Evolutionary conservation across 2,329 filamentous ascomycete genomes (phyloP).

Genomic region (Boeremia exigua): DNA sequence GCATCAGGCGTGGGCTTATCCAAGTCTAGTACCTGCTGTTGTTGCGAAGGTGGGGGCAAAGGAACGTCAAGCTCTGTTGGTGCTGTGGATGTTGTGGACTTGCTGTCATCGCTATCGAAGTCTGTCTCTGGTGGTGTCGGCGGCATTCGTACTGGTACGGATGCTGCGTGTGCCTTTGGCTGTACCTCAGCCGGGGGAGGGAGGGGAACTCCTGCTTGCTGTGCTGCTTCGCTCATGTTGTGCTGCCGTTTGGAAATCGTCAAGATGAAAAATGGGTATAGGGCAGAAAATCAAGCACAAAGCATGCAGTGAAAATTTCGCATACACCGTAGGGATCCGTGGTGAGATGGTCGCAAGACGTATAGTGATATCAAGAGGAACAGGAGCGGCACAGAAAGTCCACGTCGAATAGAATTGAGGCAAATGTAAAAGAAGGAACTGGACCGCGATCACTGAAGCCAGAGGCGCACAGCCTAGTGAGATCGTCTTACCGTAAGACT

Average conservation of each 20-base stretch:
- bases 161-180: conserved; percentile 24
- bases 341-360: background rate
- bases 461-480: conserved; percentile 2
- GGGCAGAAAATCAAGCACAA: background rate
- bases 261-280: conserved; percentile 1
- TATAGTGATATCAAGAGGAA: background rate
- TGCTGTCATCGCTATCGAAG: conserved; percentile 36
- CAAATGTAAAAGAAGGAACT: conserved; percentile 3
- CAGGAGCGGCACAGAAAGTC: background rate
- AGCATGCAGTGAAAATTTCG: background rate
- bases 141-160: conserved; percentile 31
- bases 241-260: background rate
- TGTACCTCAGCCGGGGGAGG: conserved; percentile 25
- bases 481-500: conserved; percentile 3
- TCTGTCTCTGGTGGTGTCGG: conserved; percentile 47
- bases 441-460: background rate
- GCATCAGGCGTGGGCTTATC: conserved; percentile 84
- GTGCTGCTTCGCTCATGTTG: conserved; percentile 29
- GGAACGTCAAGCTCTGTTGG: conserved; percentile 56
- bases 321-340: background rate
- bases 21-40: conserved; percentile 70
- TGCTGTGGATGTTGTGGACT: conserved; percentile 23
- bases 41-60: conserved; percentile 69
- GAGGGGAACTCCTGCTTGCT: conserved; percentile 23
- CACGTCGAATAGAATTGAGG: conserved; percentile 5